Base-by-base conservation (phyloP, 2,329 filamentous ascomycete species). In the Trichoderma simmonsii region DNA sequence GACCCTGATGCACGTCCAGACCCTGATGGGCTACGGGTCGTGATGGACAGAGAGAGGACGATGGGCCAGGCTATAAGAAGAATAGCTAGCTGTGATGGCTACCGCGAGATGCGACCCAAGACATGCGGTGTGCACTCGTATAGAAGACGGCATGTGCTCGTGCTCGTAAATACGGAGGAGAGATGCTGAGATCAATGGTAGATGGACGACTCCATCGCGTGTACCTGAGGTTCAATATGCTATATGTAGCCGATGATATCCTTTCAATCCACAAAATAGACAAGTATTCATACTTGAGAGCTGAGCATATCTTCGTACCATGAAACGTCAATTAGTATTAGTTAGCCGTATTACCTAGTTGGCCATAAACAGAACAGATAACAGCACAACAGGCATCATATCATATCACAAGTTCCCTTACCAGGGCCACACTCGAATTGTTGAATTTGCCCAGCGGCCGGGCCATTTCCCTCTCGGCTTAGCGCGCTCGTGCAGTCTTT, bases 401-500 rank as follows among this genome's bases (percentile, higher is more conserved):
- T 48, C 43, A 3, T 39, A 48, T 48, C 43, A 48, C 43, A 48
- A 28, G 26, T 28, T 28, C 26, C 26, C 26, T 28, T 28, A 48
- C 43, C 43, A 48, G 43, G 43, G 43, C 61, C 28, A 30, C 15
- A 43, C 34, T 30, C 61, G 36, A 63, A 51, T 68, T 68, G 56
- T 68, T 60, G 65, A 59, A 67, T 34, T 60, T 6, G 6, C 24
- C 36, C 21, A 18, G 36, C 57, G 39, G 57, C 14, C 57, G 28
- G 70, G 9, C 62, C 62, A 61, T 39, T 14, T 18, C 62, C 12
- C 62, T 54, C 39, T 39, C 26, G 30, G 57, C 30, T 24, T 70
- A 62, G 57, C 28, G 57, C 43, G n/a, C 59, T 36, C 39, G 67
- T 61, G 67, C 67, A 70, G 34, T 60, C 26, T 71, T 66, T 65